Evolutionary conservation across 805 yeast species (phyloP), one percentile per base, ranked within the genome.

Genomic region (Spathaspora gorwiae): DNA sequence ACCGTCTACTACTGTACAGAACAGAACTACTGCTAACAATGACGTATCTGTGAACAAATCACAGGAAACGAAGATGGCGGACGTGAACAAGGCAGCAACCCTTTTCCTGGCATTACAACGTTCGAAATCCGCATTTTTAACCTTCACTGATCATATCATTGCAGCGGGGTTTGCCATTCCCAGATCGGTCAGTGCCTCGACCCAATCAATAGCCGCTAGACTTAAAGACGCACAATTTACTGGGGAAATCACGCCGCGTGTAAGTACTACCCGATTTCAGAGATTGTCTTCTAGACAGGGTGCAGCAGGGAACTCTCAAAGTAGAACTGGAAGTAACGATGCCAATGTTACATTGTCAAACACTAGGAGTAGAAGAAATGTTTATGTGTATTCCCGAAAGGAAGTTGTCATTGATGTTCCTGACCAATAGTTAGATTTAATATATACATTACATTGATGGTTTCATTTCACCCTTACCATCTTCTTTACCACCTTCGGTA

Each of bases 111-210:
- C 55, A 3, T 43, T 48, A n/a, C 52, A 50, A 10, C 48, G 47
- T 7, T 61, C 76, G 0, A 66, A 70, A n/a, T 61, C 65, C 27
- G 63, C 68, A 1, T 55, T 80, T 35, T 52, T 74, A 33, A 62
- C 66, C 47, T 60, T 75, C 40, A 76, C 84, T 1, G 84, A 80
- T 57, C 71, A 69, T 33, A 65, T 79, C 13, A 78, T 81, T 42
- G 77, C 79, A 11, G 76, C 78, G 40, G 81, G 82, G n/a, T 62
- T 81, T 51, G 80, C 82, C 5, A 73, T 76, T 5, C 80, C 83
- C 1, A 57, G 80, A 40, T 75, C 83, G 0, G 72, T 75, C 30
- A 66, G 72, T 53, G 63, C 43, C 44, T 66, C 66, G 3, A 54
- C 61, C 1, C 59, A 52, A 36, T 53, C 44, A 7, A 47, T 46